Conservation (phyloP, 108 stramenopile species). For the Skeletonema menzelii region DNA sequence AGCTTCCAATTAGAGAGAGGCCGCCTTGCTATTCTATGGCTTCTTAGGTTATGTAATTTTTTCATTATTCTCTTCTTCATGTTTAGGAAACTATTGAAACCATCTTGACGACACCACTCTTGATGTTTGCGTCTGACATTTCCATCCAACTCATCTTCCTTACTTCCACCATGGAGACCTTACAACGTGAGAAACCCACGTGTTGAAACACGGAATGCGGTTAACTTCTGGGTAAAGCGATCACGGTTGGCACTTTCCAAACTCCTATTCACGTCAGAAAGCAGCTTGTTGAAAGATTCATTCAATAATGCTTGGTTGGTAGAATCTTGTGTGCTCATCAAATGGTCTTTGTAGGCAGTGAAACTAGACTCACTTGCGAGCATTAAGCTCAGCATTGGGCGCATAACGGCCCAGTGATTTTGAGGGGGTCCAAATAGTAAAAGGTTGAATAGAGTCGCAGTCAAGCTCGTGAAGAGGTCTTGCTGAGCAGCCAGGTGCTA, state of each 20-base stretch:
- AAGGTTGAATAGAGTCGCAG: slow-evolving; percentile 94
- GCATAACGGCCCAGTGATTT: slow-evolving; percentile 98
- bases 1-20: no score
- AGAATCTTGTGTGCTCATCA: slow-evolving; percentile 88
- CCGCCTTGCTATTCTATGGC: neutral
- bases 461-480: slow-evolving; percentile 88
- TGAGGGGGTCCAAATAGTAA: slow-evolving; percentile 93
- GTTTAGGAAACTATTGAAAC: neutral
- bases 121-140: neutral
- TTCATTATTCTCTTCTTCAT: neutral
- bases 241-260: slow-evolving; percentile 96
- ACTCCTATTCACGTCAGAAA: slow-evolving; percentile 89
- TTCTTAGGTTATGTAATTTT: slow-evolving; percentile 2
- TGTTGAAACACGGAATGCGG: slow-evolving; percentile 93
- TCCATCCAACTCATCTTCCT: neutral
- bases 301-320: slow-evolving; percentile 88
- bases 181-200: slow-evolving; percentile 92
- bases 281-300: slow-evolving; percentile 90
- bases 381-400: slow-evolving; percentile 97
- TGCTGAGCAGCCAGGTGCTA: slow-evolving; percentile 88
- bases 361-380: slow-evolving; percentile 93
- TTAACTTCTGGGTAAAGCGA: slow-evolving; percentile 94
- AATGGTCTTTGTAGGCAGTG: slow-evolving; percentile 89
- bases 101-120: neutral
- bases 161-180: neutral